Base-by-base conservation (phyloP, 371 early-diverging fungal species). In the Rhizopus microsporus region DNA sequence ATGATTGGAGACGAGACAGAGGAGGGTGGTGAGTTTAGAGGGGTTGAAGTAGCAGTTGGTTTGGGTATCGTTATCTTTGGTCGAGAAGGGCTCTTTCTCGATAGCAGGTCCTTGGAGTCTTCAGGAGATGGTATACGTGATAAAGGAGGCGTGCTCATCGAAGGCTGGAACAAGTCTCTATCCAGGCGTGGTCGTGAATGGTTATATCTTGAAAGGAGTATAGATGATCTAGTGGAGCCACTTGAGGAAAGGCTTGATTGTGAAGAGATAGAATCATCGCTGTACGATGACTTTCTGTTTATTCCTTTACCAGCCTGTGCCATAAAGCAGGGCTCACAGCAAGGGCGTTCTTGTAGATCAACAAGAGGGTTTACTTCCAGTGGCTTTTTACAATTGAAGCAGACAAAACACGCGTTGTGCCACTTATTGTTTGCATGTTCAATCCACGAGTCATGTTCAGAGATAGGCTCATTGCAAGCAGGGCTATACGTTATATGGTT, bases 321-420 rank as follows among this genome's bases (percentile, higher is more conserved):
- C 73, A 78, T 75, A 48, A 89, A 69, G 54, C 89, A 89, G 8
- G 72, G 65, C 51, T 87, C 88, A 60, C 89, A 89, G 30, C 83
- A 85, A 8, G 89, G 89, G 23, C 74, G 63, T 7, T 82, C 80
- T 5, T 71, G 58, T 7, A 81, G 51, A 56, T 86, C 88, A 1
- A 88, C 85, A 60, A 88, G 63, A 7, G 89, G 88, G 6, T 59
- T 56, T 12, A 73, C 54, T n/a, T 60, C 52, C 54, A 78, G 29
- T 31, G 52, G 49, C 15, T 59, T 42, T 57, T 51, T 43, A 52
- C 80, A 80, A 15, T 47, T 52, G 15, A 64, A 70, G 33, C 85
- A 85, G 39, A 59, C 61, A 70, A 78, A 81, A 54, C 85, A 85
- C 37, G 57, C 71, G 35, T 66, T 67, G 54, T 85, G 85, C 83